Base-by-base conservation (phyloP, 768 basidiomycete genomes). In the Lyophyllum atratum region DNA sequence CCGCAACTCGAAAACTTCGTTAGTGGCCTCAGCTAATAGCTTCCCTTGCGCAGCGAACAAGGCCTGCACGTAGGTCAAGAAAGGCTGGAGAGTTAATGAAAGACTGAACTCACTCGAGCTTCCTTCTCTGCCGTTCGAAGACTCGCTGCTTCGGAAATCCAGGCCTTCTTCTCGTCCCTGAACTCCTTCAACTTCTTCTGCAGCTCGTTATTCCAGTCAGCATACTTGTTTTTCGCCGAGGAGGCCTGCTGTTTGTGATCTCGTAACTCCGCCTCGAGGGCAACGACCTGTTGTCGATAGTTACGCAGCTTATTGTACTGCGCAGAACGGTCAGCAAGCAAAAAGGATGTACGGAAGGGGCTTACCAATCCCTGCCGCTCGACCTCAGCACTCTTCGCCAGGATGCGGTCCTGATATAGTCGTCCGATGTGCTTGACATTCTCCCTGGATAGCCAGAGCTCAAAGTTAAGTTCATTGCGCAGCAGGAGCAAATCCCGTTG, bases 221-320 rank as follows among this genome's bases (percentile, higher is more conserved):
- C 82, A 65, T 91, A 92, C 63, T 90, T 89, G 58, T 85, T 82
- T 67, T 92, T 92, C 2, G 87, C 84, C 14, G 81, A 82, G 1
- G 84, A 80, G 0, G 91, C 86, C 62, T 91, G 88, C 33, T 81
- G 79, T 58, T 87, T 90, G 59, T 93, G 85, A 44, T 88, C 85
- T 45, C 80, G 85, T 29, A 95, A 76, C 58, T 92, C 87, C 33
- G 73, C 78, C 59, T 91, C 86, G 9, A 94, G 78, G 21, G 75
- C 76, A 15, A 80, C 79, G 24, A 93, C 87, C 66, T 87, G 84
- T 1, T 79, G 72, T 49, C 86, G 85, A 68, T 91, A 90, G 59
- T 89, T 89, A 52, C 88, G 87, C 52, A 93, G 72, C 65, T 89
- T 91, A 70, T 93, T 92, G 66, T 88, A 90, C 92, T 93, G 66